Base-by-base conservation (phyloP, 1,139 yeast species). In the Nakaseomyces sp. region DNA sequence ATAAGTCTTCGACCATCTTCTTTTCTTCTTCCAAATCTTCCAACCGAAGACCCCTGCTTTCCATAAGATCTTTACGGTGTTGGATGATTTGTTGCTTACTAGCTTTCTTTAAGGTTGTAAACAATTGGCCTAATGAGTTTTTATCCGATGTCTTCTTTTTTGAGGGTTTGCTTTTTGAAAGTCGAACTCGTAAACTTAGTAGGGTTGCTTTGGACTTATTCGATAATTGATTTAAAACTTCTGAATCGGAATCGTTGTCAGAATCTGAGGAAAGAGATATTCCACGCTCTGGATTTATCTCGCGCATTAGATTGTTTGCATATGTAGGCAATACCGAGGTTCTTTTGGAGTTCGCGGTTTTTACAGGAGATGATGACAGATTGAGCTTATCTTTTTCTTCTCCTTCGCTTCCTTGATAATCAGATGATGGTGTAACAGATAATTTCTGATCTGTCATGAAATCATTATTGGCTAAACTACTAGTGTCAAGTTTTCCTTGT, bases 1-100 rank as follows among this genome's bases (percentile, higher is more conserved):
- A 67, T 39, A 81, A 65, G n/a, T 66, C 62, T 47, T 71, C 77
- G 3, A 71, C 69, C 30, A 66, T 59, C 28, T 59, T 61, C 42
- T 54, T 55, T 39, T 63, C 62, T 28, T 54, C 54, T 39, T 56
- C 62, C 18, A 62, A 50, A 22, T 63, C 63, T 30, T 59, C 61
- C 7, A 54, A 40, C 1, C 51, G 52, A 4, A 52, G 41, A 13
- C 62, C 65, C 35, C 51, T 56, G 8, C 45, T 48, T 36, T 56
- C 57, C 26, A 57, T 49, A 5, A 55, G 20, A 37, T 54, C 60
- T 33, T 48, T 53, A 46, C 56, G 57, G 44, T 62, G 56, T 33
- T 59, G 53, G 24, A 57, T 28, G 42, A 64, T 59, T 45, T 67
- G 71, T 30, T 54, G 56, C 43, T 56, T 60, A 24, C 62, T 58